Conservation (phyloP, 1,139 yeast species). For the Pichia sp. region DNA sequence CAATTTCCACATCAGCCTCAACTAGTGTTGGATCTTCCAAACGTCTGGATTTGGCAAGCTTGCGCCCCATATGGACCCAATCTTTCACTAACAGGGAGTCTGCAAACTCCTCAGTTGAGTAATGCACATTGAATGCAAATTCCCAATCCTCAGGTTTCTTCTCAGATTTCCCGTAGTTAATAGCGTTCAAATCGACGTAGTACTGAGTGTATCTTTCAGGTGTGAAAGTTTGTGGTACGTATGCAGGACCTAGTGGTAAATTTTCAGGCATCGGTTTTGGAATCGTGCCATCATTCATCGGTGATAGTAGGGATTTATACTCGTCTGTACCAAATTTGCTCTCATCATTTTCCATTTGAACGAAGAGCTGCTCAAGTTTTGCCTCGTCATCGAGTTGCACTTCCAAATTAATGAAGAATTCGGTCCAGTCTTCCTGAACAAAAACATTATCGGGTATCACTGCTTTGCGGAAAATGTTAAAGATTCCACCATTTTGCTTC, state of each 20-base stretch:
- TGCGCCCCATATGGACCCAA: slow-evolving; percentile 53
- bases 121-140: slow-evolving; percentile 59
- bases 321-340: slow-evolving; percentile 2
- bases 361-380: slow-evolving; percentile 11
- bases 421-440: slow-evolving; percentile 23
- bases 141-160: slow-evolving; percentile 29
- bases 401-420: slow-evolving; percentile 25
- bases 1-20: slow-evolving; percentile 13
- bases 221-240: slow-evolving; percentile 58
- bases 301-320: slow-evolving; percentile 18
- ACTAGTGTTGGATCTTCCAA: slow-evolving; percentile 22
- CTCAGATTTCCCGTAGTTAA: slow-evolving; percentile 8
- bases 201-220: slow-evolving; percentile 71
- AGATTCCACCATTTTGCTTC: background rate
- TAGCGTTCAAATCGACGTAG: slow-evolving; percentile 48
- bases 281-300: slow-evolving; percentile 50
- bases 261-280: slow-evolving; percentile 58
- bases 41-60: slow-evolving; percentile 32
- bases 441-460: slow-evolving; percentile 4
- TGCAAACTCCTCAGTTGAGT: slow-evolving; percentile 57
- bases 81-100: slow-evolving; percentile 49
- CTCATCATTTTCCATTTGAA: slow-evolving; percentile 9
- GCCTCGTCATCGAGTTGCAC: slow-evolving; percentile 24
- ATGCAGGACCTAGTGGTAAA: slow-evolving; percentile 66
- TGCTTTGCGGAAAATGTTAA: background rate